Conservation (phyloP, 2,329 filamentous ascomycete genomes). For the Trichoderma afroharzianum region DNA sequence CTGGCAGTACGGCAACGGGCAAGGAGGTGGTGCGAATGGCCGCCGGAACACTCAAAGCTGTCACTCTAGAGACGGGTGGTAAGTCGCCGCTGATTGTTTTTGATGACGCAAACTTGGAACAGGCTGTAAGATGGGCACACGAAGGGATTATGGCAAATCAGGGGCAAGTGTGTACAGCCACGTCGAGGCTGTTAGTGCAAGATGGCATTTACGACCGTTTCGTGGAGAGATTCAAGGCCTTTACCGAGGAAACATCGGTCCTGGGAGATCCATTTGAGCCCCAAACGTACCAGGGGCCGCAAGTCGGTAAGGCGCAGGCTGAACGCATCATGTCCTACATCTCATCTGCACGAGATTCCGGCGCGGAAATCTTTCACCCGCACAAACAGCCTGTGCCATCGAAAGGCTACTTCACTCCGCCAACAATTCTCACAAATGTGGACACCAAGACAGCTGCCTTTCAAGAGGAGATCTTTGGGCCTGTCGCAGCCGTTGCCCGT, state of each 20-base stretch:
- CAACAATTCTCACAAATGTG: constrained; percentile 30
- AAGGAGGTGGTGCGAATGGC: constrained; percentile 68
- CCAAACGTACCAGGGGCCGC: constrained; percentile 64
- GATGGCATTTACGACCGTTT: constrained; percentile 57
- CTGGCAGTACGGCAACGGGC: constrained; percentile 64
- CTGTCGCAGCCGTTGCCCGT: constrained; percentile 25
- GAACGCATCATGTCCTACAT: constrained; percentile 64
- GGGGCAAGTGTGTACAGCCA: constrained; percentile 59
- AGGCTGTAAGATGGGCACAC: constrained; percentile 53
- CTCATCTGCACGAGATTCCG: constrained; percentile 59
- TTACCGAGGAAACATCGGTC: constrained; percentile 51
- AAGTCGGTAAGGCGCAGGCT: constrained; percentile 62
- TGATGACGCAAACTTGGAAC: constrained; percentile 58
- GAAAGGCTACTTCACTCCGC: constrained; percentile 28
- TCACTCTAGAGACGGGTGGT: constrained; percentile 58
- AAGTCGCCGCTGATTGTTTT: constrained; percentile 60
- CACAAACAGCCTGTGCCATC: constrained; percentile 15
- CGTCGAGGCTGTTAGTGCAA: constrained; percentile 57
- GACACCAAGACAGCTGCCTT: constrained; percentile 24
- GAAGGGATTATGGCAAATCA: constrained; percentile 50
- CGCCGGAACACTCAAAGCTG: constrained; percentile 54
- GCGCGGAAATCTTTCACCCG: constrained; percentile 46
- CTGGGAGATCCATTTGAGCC: constrained; percentile 63
- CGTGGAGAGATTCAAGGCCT: constrained; percentile 56
- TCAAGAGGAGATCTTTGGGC: constrained; percentile 33